Evolutionary conservation across 768 basidiomycete species (phyloP), one percentile per base, ranked within the genome.

Genomic region (Trametes meyenii): DNA sequence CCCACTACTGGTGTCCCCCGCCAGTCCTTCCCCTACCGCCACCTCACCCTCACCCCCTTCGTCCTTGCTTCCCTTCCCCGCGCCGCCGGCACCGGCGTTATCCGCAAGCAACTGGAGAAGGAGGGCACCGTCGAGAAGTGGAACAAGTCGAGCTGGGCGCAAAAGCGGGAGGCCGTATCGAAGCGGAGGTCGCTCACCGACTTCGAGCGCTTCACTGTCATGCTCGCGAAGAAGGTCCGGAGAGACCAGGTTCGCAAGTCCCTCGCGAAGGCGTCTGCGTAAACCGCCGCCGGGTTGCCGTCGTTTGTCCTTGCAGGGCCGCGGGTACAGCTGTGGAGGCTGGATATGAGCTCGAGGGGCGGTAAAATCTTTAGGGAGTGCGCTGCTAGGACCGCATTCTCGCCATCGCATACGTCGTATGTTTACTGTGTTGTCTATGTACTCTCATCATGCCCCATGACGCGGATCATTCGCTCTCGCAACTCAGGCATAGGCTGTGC

Each of bases 1-100:
- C 96, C 97, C 55, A 83, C 85, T 38, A 94, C 95, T 61, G 86
- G 83, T 64, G 96, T 99, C 55, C 89, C 96, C 68, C 93, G 97
- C 70, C 96, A 97, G 78, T 73, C 90, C 26, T 92, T 87, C 82
- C 85, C 92, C 67, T 98, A 90, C 87, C 90, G 90, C 74, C 89
- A 97, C 79, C 83, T 98, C 70, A 85, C 88, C 73, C 90, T 99
- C 72, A 98, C 95, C 23, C 89, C 92, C 60, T 81, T 95, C 76
- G 80, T 85, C 68, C 81, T 98, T 68, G 83, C 86, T 64, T 85
- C 85, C 62, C 87, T 99, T 50, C 94, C 96, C 72, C 94, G 95
- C 67, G 91, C 76, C 52, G 93, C 96, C 44, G 87, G 95, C 58
- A 78, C 92, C 2, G 86, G 92, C 58, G 81, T 81, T 64, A 83